Evolutionary conservation across 257 asterid genomes (phyloP).

Genomic region (Nicotiana noctiflora): DNA sequence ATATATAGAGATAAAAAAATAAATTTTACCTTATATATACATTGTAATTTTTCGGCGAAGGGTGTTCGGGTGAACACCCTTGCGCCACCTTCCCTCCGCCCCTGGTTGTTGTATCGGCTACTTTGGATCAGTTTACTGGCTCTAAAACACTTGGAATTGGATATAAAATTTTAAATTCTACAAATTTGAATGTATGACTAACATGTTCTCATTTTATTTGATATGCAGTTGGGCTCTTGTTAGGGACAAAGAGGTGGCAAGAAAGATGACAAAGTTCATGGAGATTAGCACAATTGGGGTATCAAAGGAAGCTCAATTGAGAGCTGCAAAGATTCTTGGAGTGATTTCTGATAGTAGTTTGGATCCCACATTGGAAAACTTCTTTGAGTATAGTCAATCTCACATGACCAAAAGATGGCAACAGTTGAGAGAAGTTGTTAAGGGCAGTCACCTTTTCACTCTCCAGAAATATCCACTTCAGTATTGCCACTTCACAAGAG

Average conservation of each 20-base stretch:
- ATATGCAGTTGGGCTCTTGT: slow-evolving; percentile 76
- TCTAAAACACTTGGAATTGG: neutral
- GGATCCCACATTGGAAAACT: slow-evolving; percentile 21
- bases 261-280: slow-evolving; percentile 63
- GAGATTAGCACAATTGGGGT: slow-evolving; percentile 78
- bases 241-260: slow-evolving; percentile 50
- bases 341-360: slow-evolving; percentile 51
- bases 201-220: neutral
- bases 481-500: slow-evolving; percentile 43
- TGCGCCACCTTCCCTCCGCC: no score
- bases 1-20: no score
- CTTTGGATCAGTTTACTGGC: no score
- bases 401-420: slow-evolving; percentile 60
- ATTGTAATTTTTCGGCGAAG: no score
- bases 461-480: slow-evolving; percentile 41
- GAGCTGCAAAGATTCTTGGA: slow-evolving; percentile 58
- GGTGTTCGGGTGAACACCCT: no score
- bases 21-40: no score
- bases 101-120: no score
- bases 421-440: slow-evolving; percentile 30
- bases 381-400: slow-evolving; percentile 39
- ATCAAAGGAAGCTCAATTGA: slow-evolving; percentile 73
- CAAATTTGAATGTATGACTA: neutral
- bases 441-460: slow-evolving; percentile 22
- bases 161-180: neutral